phyloP scores from a whole-genome alignment of 2,329 filamentous ascomycete genomes.

The Trichoderma aggressivum region DNA sequence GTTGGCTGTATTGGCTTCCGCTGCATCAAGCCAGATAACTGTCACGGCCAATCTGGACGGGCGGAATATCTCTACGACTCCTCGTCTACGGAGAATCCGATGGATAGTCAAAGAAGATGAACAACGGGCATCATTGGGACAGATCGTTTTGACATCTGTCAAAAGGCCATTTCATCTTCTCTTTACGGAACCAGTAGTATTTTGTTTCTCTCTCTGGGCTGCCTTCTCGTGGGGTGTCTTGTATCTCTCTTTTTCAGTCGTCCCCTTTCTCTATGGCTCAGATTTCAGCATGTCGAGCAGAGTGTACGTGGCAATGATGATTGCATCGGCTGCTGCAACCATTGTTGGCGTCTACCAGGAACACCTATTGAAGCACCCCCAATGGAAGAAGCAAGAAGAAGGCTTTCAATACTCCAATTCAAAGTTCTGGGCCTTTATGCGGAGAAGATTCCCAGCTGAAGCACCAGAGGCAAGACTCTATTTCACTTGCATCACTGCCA shows the following conservation, averaged over 20 bases:
- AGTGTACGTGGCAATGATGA: slow-evolving; percentile 70
- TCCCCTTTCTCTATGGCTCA: slow-evolving; percentile 71
- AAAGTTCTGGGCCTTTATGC: slow-evolving; percentile 44
- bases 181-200: slow-evolving; percentile 73
- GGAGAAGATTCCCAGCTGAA: slow-evolving; percentile 45
- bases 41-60: slow-evolving; percentile 21
- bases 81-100: slow-evolving; percentile 53
- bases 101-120: slow-evolving; percentile 81
- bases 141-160: slow-evolving; percentile 71
- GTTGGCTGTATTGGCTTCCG: slow-evolving; percentile 21
- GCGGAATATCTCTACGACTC: neutral
- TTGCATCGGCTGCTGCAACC: slow-evolving; percentile 65
- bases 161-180: slow-evolving; percentile 76
- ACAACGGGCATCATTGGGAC: slow-evolving; percentile 62
- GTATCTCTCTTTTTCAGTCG: slow-evolving; percentile 77
- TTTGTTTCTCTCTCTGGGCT: slow-evolving; percentile 87
- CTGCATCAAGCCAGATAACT: slow-evolving; percentile 21
- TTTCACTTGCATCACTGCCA: slow-evolving; percentile 73
- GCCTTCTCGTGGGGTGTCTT: slow-evolving; percentile 86
- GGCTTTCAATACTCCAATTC: slow-evolving; percentile 27
- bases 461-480: slow-evolving; percentile 77
- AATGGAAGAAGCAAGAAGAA: slow-evolving; percentile 30
- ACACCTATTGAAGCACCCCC: slow-evolving; percentile 50
- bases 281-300: slow-evolving; percentile 65
- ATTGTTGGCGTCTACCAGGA: slow-evolving; percentile 70